phyloP scores from a whole-genome alignment of 1,284 basidiomycete species.

The Fomitopsis betulina region DNA sequence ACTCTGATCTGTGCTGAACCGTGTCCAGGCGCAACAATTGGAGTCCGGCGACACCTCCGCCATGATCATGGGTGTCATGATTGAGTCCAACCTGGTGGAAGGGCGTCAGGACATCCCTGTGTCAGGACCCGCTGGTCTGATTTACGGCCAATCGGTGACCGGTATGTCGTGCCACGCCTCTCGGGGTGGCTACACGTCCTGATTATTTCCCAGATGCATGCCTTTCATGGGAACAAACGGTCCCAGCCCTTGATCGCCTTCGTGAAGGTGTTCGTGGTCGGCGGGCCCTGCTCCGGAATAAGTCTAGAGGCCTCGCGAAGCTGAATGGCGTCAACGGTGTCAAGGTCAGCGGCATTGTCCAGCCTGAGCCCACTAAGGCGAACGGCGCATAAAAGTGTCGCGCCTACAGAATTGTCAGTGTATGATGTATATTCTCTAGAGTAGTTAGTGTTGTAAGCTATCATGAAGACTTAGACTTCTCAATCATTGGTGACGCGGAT shows the following conservation, averaged over 20 bases:
- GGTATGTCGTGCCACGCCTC: conserved; percentile 14
- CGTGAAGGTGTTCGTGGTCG: conserved; percentile 78
- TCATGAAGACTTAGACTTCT: too few relatives aligned
- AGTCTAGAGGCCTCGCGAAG: conserved; percentile 22
- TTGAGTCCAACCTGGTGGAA: conserved; percentile 92
- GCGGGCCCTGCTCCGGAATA: conserved; percentile 44
- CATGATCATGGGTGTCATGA: conserved; percentile 95
- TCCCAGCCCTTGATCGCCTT: conserved; percentile 76
- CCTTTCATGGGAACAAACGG: conserved; percentile 85
- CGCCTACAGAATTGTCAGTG: background rate
- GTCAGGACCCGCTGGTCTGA: conserved; percentile 72
- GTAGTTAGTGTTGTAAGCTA: background rate
- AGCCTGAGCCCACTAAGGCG: background rate
- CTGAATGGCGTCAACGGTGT: conserved; percentile 12
- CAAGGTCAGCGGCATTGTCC: conserved; percentile 1
- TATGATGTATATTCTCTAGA: background rate
- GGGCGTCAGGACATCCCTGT: conserved; percentile 84
- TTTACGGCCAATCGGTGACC: conserved; percentile 88
- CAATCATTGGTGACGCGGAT: too few relatives aligned
- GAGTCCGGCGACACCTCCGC: conserved; percentile 64
- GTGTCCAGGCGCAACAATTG: conserved; percentile 63
- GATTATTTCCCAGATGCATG: conserved; percentile 60
- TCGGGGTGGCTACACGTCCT: background rate
- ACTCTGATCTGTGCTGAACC: background rate
- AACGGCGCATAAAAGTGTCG: conserved; percentile 4